phyloP scores from a whole-genome alignment of 495 filamentous ascomycete species.

The Symbiotaphrina buchneri region DNA sequence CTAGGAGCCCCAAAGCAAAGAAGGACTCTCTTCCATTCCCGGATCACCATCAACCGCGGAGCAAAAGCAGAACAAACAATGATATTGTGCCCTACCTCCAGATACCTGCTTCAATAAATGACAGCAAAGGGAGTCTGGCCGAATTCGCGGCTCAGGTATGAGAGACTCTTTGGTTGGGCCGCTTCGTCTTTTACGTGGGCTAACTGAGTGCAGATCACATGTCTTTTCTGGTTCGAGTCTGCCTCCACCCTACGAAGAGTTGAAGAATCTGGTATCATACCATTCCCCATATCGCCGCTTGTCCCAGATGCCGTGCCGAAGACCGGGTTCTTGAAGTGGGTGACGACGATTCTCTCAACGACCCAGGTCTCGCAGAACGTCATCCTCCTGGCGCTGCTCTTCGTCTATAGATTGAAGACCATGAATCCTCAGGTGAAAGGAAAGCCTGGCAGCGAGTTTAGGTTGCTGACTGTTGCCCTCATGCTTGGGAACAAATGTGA shows the following conservation, averaged over 20 bases:
- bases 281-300: slow-evolving; percentile 25
- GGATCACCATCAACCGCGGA: too few relatives aligned
- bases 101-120: slow-evolving; percentile 52
- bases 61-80: slow-evolving; percentile 8
- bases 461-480: slow-evolving; percentile 85
- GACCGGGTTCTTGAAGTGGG: slow-evolving; percentile 76
- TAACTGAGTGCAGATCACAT: slow-evolving; percentile 52
- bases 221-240: slow-evolving; percentile 97
- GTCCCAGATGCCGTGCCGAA: slow-evolving; percentile 50
- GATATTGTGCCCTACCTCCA: slow-evolving; percentile 38
- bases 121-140: slow-evolving; percentile 46
- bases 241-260: slow-evolving; percentile 48
- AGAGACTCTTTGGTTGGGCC: not conserved
- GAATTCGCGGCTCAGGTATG: slow-evolving; percentile 68
- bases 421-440: slow-evolving; percentile 72
- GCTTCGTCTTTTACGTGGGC: slow-evolving; percentile 2
- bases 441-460: slow-evolving; percentile 81
- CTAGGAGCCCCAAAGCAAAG: too few relatives aligned
- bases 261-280: slow-evolving; percentile 33
- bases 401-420: slow-evolving; percentile 83
- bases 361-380: slow-evolving; percentile 97
- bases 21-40: too few relatives aligned
- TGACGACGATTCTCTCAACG: slow-evolving; percentile 68
- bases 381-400: slow-evolving; percentile 71
- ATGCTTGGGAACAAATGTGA: slow-evolving; percentile 98